Percentiles rank a stretch among this genome's conserved stretches.
Evolutionary conservation across 2,329 filamentous ascomycete species (phyloP).

Genomic region (Bertia moriformis): DNA sequence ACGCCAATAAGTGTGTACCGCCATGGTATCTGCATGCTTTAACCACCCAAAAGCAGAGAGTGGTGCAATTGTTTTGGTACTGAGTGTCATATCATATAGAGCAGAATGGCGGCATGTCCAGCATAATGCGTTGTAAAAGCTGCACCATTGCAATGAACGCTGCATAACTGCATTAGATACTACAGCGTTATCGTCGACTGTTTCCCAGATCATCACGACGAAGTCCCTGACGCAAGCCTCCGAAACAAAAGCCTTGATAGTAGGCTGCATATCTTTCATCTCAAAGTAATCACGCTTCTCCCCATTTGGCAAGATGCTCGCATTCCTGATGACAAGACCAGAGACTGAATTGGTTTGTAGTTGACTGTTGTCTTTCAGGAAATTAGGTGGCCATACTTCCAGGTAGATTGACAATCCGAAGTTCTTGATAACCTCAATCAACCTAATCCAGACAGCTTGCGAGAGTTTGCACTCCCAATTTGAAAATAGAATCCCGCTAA

Average conservation of each 20-base stretch:
- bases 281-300: constrained; percentile 7
- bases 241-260: constrained; percentile 10
- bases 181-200: constrained; percentile 12
- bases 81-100: constrained; percentile 6
- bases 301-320: constrained; percentile 6
- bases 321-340: constrained; percentile 7
- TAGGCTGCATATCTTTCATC: constrained; percentile 11
- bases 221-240: constrained; percentile 11
- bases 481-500: constrained; percentile 6
- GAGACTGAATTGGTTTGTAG: constrained; percentile 10
- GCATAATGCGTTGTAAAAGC: constrained; percentile 10
- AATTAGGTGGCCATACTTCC: constrained; percentile 9
- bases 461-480: constrained; percentile 5
- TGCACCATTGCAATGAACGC: constrained; percentile 11
- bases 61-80: constrained; percentile 6
- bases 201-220: constrained; percentile 13
- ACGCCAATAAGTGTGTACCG: constrained; percentile 11
- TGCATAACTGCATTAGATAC: constrained; percentile 12
- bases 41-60: constrained; percentile 14
- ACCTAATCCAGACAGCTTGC: neutral
- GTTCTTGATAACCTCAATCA: neutral
- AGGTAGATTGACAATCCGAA: constrained; percentile 7
- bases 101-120: constrained; percentile 10
- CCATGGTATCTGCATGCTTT: constrained; percentile 11
- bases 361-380: constrained; percentile 6